These are phyloP conservation scores for Trichoderma virens DNA, from an alignment of 495 filamentous ascomycete species.

Conservation along the genomic window DNA sequence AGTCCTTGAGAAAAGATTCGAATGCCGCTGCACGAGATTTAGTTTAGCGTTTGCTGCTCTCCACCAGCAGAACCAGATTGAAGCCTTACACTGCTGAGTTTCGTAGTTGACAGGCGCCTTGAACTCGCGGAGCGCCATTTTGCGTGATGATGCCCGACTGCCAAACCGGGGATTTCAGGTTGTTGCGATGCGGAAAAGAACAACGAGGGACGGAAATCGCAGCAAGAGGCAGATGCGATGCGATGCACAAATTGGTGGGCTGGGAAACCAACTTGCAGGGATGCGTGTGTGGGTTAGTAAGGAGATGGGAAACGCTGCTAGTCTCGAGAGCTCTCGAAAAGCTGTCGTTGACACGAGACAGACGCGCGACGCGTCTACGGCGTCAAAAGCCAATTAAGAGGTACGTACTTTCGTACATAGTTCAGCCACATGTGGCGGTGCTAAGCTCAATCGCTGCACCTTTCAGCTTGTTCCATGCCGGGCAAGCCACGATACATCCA, in stretches of 20 bases:
- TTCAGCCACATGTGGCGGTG: background rate
- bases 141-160: background rate
- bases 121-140: conserved; percentile 75
- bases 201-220: background rate
- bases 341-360: background rate
- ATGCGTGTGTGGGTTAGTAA: background rate
- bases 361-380: background rate
- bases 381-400: conserved; percentile 1
- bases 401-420: background rate
- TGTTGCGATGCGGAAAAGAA: background rate
- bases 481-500: too few species aligned
- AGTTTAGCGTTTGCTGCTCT: conserved; percentile 13
- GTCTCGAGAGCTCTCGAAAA: background rate
- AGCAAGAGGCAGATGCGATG: background rate
- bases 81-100: conserved; percentile 62
- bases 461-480: too few species aligned
- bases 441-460: too few species aligned
- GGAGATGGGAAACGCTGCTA: background rate
- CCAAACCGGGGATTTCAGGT: background rate
- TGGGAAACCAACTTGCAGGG: conserved; percentile 13
- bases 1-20: conserved; percentile 76
- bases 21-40: conserved; percentile 54
- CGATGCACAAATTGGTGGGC: conserved; percentile 11
- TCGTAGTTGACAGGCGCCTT: conserved; percentile 73
- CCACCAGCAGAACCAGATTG: background rate